A percentile compares a stretch with the other conserved stretches of the same genome.
These are phyloP conservation scores for Sarocladium strictum DNA, from an alignment of 2,329 filamentous ascomycete species.

Conservation along the genomic window DNA sequence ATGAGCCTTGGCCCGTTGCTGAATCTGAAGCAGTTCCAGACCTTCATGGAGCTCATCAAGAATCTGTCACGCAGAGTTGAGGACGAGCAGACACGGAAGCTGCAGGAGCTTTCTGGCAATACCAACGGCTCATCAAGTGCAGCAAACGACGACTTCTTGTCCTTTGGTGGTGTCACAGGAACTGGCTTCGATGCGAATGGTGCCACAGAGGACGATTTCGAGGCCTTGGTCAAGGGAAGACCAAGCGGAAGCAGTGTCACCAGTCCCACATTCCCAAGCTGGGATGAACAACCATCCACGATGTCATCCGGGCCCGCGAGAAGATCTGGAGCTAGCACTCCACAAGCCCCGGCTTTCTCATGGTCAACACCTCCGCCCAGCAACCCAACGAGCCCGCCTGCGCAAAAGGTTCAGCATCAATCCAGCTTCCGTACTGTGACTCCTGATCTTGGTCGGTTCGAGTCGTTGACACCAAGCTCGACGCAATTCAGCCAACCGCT, in stretches of 20 bases:
- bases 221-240: constrained; percentile 76
- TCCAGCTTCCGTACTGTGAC: constrained; percentile 49
- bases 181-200: constrained; percentile 49
- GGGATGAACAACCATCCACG: constrained; percentile 34
- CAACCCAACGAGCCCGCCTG: constrained; percentile 22
- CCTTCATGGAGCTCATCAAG: constrained; percentile 87
- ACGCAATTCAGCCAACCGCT: constrained; percentile 60
- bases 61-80: constrained; percentile 74
- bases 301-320: constrained; percentile 28
- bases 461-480: constrained; percentile 48
- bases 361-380: constrained; percentile 56
- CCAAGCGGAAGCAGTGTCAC: constrained; percentile 29
- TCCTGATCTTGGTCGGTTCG: constrained; percentile 51
- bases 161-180: constrained; percentile 62
- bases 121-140: constrained; percentile 41
- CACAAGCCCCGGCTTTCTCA: constrained; percentile 49
- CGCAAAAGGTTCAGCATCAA: constrained; percentile 30
- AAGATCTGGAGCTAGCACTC: constrained; percentile 29
- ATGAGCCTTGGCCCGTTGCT: constrained; percentile 89
- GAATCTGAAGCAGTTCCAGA: constrained; percentile 79
- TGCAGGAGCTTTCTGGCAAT: constrained; percentile 71
- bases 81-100: constrained; percentile 78
- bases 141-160: constrained; percentile 61
- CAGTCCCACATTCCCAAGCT: constrained; percentile 36
- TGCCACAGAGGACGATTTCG: constrained; percentile 69